These are phyloP conservation scores for Eragrostis tef DNA, from an alignment of 202 grass and related monocot species.

Conservation along the genomic window DNA sequence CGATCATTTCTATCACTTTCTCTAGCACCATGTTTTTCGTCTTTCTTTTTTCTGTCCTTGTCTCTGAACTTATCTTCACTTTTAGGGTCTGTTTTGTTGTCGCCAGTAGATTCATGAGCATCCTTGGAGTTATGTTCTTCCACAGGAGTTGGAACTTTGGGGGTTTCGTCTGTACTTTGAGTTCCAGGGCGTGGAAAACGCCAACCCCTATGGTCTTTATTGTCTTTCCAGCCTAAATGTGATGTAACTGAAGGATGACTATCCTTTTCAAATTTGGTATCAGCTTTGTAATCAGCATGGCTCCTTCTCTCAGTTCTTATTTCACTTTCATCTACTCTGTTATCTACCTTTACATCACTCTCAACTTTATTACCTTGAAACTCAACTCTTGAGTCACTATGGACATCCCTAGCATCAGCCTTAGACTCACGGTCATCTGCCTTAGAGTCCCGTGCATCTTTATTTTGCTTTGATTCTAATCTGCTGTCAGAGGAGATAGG, in stretches of 20 bases:
- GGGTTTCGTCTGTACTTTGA: conserved; percentile 59
- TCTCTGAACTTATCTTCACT: conserved; percentile 70
- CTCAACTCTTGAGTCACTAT: conserved; percentile 53
- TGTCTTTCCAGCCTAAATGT: conserved; percentile 65
- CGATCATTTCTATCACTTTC: conserved; percentile 68
- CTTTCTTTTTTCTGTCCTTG: conserved; percentile 73
- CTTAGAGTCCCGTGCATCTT: conserved; percentile 58
- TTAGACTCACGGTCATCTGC: conserved; percentile 58
- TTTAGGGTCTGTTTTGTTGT: conserved; percentile 66
- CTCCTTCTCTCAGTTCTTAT: conserved; percentile 54
- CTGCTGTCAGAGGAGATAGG: conserved; percentile 57
- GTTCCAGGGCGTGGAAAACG: conserved; percentile 53
- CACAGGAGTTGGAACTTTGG: conserved; percentile 47
- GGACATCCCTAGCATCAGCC: conserved; percentile 49
- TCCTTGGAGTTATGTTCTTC: conserved; percentile 53
- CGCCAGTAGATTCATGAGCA: conserved; percentile 60
- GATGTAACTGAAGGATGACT: conserved; percentile 42
- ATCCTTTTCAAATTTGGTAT: conserved; percentile 64
- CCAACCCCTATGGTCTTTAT: conserved; percentile 63
- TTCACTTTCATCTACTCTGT: conserved; percentile 67
- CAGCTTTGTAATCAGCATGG: conserved; percentile 56
- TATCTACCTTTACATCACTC: conserved; percentile 56
- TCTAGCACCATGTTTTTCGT: conserved; percentile 61
- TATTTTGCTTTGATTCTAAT: conserved; percentile 65
- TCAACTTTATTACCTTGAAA: conserved; percentile 56